Conservation (phyloP, 306 rosid species). For the Cicer cuneatum region DNA sequence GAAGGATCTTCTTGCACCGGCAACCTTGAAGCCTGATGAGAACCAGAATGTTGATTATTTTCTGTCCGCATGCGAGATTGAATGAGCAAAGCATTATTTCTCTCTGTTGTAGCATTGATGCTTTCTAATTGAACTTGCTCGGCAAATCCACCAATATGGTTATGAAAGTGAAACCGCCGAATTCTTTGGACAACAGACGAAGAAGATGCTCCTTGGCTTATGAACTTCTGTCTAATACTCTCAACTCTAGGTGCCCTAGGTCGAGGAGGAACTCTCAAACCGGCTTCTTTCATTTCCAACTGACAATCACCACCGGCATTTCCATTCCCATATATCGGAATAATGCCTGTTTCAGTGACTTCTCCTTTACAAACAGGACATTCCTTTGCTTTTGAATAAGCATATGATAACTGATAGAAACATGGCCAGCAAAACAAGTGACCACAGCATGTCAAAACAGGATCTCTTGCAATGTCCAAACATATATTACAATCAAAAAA, state of each 20-base stretch:
- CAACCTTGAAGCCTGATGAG: constrained; percentile 59
- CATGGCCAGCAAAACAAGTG: constrained; percentile 97
- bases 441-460: constrained; percentile 89
- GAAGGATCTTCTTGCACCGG: constrained; percentile 61
- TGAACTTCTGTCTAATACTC: constrained; percentile 68
- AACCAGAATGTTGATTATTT: constrained; percentile 42
- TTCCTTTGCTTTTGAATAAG: constrained; percentile 59
- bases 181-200: constrained; percentile 59
- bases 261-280: constrained; percentile 69
- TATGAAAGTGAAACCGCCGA: constrained; percentile 56
- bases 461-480: constrained; percentile 67
- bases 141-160: constrained; percentile 55
- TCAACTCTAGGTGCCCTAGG: constrained; percentile 75
- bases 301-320: constrained; percentile 36
- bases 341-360: constrained; percentile 62
- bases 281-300: constrained; percentile 48
- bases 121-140: constrained; percentile 50
- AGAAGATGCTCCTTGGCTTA: constrained; percentile 57
- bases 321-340: constrained; percentile 74
- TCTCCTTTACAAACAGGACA: constrained; percentile 87
- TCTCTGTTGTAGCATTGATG: constrained; percentile 41
- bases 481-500: constrained; percentile 79
- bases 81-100: constrained; percentile 40
- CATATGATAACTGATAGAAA: constrained; percentile 65
- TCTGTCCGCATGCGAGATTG: constrained; percentile 39